Evolutionary conservation across 768 basidiomycete species (phyloP), one percentile per base, ranked within the genome.

Genomic region (Leccinum pellstonianum): DNA sequence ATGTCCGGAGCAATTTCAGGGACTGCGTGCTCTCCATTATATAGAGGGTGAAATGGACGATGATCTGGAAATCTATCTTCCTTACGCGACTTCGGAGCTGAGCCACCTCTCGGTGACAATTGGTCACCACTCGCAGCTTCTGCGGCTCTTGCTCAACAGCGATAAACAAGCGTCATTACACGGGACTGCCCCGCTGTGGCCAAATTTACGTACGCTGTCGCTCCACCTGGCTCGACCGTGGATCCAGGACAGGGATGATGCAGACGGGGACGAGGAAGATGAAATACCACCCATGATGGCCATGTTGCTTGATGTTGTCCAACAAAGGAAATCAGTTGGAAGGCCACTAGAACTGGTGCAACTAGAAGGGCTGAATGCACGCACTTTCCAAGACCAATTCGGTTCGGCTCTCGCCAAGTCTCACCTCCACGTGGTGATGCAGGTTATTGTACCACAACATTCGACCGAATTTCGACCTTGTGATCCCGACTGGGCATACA

Each of bases 11-110:
- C 73, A 75, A 52, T 73, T 73, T 54, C 72, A 68, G 43, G 68
- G 72, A 50, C 59, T 77, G 23, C 66, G 55, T 46, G 67, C 66
- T 15, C 69, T 75, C 48, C 66, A 73, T 62, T 75, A 75, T 51
- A 71, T 75, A 57, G 72, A 73, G 52, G 74, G 72, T 57, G 66
- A 72, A 23, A 75, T 73, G 64, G 73, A 73, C 53, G 71, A 75
- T 52, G 72, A 73, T 48, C 64, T 73, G 41, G 72, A 75, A 68
- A 71, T 73, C 61, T 73, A 75, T 19, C 72, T 73, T 43, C 68
- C 73, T 0, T 57, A 64, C 48, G 67, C 67, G 43, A 70, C 77
- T 17, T 73, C 77, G 55, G 70, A 70, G 29, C 67, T 78, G 51
- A 74, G 59, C 8, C 67, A 77, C 54, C 69, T 77, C 23, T 72